These are phyloP conservation scores for Triangularia setosa DNA, from an alignment of 2,329 filamentous ascomycete genomes.

Conservation along the genomic window DNA sequence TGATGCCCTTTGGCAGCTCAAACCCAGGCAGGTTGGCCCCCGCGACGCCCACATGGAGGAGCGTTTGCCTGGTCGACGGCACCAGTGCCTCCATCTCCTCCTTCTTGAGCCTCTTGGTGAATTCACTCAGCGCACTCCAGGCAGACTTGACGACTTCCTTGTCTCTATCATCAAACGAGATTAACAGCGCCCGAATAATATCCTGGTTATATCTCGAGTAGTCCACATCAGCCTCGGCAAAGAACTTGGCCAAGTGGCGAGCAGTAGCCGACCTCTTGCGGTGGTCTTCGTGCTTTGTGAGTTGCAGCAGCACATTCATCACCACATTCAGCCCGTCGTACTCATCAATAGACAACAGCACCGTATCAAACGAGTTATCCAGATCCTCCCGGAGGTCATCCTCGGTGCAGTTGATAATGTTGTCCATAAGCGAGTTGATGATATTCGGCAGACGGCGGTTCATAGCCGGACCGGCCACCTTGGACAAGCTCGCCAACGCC, in stretches of 20 bases:
- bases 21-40: conserved; percentile 86
- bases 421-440: conserved; percentile 91
- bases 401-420: conserved; percentile 74
- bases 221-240: conserved; percentile 73
- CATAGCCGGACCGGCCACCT: conserved; percentile 88
- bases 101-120: conserved; percentile 87
- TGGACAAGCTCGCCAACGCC: conserved; percentile 85
- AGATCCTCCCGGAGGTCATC: conserved; percentile 71
- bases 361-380: conserved; percentile 77
- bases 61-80: conserved; percentile 75
- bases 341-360: conserved; percentile 90
- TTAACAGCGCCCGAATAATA: conserved; percentile 82
- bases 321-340: conserved; percentile 91
- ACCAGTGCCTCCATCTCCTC: conserved; percentile 98
- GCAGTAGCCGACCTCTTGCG: conserved; percentile 74
- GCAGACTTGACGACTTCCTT: conserved; percentile 79
- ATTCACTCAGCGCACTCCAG: conserved; percentile 80
- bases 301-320: conserved; percentile 86
- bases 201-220: conserved; percentile 96
- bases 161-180: conserved; percentile 88
- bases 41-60: conserved; percentile 83
- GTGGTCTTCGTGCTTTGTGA: conserved; percentile 93
- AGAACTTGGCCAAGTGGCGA: conserved; percentile 80
- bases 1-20: conserved; percentile 91
- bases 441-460: conserved; percentile 85